Conservation (phyloP, 2,329 filamentous ascomycete genomes). For the Colletotrichum sidae region DNA sequence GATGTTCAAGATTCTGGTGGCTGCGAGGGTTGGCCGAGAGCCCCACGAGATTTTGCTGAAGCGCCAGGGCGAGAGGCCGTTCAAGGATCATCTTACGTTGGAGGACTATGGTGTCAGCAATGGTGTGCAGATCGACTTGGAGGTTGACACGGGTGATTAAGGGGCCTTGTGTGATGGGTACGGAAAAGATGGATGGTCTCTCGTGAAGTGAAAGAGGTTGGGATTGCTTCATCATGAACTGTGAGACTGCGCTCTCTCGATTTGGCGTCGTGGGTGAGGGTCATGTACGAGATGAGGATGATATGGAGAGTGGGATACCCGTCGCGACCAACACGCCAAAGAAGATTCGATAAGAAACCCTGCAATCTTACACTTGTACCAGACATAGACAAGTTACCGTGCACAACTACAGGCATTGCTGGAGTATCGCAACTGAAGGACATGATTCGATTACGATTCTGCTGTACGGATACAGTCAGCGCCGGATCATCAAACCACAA, state of each 20-base stretch:
- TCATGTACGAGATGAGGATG: no score
- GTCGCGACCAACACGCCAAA: not conserved
- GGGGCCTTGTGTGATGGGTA: conserved; percentile 6
- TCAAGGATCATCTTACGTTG: conserved; percentile 89
- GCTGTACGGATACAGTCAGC: no score
- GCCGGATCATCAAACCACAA: no score
- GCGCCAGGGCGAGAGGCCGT: conserved; percentile 90
- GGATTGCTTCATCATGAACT: not conserved
- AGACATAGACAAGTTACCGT: no score
- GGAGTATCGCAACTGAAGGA: no score
- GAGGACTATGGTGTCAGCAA: conserved; percentile 96
- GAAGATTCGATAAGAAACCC: no score
- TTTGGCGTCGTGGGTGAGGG: not conserved
- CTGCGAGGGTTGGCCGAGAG: conserved; percentile 87
- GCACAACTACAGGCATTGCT: no score
- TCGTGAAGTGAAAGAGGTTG: not conserved
- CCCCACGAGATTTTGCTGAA: conserved; percentile 93
- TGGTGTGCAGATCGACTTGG: conserved; percentile 78
- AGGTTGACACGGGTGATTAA: conserved; percentile 72
- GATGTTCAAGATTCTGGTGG: conserved; percentile 91
- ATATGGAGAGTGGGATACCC: conserved; percentile 18
- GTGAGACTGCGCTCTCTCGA: not conserved
- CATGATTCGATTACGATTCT: no score
- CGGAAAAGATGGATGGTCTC: not conserved
- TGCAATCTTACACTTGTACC: no score